phyloP scores from a whole-genome alignment of 2,329 filamentous ascomycete genomes.

The Huntiella omanensis region DNA sequence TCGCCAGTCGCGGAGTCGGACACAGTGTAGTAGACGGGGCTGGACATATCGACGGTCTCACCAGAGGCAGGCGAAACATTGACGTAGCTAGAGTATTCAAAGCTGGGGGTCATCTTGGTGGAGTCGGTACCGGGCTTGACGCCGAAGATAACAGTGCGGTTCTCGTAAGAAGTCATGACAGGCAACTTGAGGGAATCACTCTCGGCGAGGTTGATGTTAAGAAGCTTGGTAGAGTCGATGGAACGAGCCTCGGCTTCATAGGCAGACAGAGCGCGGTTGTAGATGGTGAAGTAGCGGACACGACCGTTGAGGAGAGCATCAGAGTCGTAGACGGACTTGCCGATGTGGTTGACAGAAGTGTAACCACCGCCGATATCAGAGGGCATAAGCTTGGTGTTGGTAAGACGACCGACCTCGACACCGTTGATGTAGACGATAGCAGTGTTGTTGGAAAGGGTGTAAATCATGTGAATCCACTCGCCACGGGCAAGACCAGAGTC shows the following conservation, averaged over 20 bases:
- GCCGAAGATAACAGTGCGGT: slow-evolving; percentile 12
- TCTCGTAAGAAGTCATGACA: slow-evolving; percentile 12
- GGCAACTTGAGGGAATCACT: slow-evolving; percentile 11
- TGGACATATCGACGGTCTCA: slow-evolving; percentile 12
- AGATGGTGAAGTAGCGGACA: slow-evolving; percentile 14
- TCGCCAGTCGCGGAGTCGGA: slow-evolving; percentile 3
- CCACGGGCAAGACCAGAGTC: slow-evolving; percentile 11
- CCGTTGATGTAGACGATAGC: slow-evolving; percentile 19
- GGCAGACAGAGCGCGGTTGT: slow-evolving; percentile 13
- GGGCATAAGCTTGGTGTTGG: slow-evolving; percentile 9
- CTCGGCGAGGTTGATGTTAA: slow-evolving; percentile 11
- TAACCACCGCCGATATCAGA: slow-evolving; percentile 13
- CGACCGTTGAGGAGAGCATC: slow-evolving; percentile 14
- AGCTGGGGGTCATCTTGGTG: slow-evolving; percentile 12
- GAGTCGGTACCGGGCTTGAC: slow-evolving; percentile 13
- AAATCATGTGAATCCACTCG: slow-evolving; percentile 14
- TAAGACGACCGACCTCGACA: slow-evolving; percentile 13
- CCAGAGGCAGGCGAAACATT: slow-evolving; percentile 13
- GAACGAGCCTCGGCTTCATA: slow-evolving; percentile 11
- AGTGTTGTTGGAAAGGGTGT: slow-evolving; percentile 12
- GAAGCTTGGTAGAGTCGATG: slow-evolving; percentile 8
- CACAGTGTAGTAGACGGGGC: slow-evolving; percentile 12
- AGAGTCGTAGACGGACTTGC: slow-evolving; percentile 13
- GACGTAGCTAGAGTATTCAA: slow-evolving; percentile 12
- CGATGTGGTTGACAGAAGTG: slow-evolving; percentile 14